Percentiles rank a stretch among this genome's conserved stretches.
Conservation (phyloP, 108 stramenopile species). For the Skeletonema costatum region DNA sequence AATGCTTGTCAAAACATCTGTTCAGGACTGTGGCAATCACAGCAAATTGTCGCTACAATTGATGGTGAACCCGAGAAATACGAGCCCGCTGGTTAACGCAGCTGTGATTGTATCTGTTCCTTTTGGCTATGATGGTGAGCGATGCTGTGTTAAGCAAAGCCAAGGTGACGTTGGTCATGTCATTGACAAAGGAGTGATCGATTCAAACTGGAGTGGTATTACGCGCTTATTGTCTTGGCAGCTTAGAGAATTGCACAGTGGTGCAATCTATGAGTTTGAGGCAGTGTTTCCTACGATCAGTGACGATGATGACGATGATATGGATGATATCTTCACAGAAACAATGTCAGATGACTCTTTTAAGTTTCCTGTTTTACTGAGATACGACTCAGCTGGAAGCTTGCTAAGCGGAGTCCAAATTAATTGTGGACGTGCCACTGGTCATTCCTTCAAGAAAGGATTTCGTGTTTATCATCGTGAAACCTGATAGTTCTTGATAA, state of each 20-base stretch:
- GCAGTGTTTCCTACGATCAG: neutral
- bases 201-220: constrained; percentile 8
- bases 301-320: neutral
- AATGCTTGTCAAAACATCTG: constrained; percentile 7
- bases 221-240: constrained; percentile 11
- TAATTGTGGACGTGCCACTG: neutral
- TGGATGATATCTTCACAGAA: neutral
- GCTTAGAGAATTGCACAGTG: constrained; percentile 13
- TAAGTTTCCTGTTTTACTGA: constrained; percentile 11
- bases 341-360: neutral
- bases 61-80: constrained; percentile 12
- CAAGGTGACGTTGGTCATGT: constrained; percentile 1
- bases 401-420: constrained; percentile 13
- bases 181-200: constrained; percentile 3
- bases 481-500: neutral
- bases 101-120: constrained; percentile 1
- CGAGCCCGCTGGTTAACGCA: neutral
- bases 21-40: neutral
- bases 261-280: constrained; percentile 21
- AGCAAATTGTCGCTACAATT: neutral
- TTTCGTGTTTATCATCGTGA: constrained; percentile 21
- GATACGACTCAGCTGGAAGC: constrained; percentile 16
- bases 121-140: neutral
- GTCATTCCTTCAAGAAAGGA: neutral
- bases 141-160: neutral